Base-by-base conservation (phyloP, 1,284 basidiomycete genomes). In the Bondarzewia mesenterica region DNA sequence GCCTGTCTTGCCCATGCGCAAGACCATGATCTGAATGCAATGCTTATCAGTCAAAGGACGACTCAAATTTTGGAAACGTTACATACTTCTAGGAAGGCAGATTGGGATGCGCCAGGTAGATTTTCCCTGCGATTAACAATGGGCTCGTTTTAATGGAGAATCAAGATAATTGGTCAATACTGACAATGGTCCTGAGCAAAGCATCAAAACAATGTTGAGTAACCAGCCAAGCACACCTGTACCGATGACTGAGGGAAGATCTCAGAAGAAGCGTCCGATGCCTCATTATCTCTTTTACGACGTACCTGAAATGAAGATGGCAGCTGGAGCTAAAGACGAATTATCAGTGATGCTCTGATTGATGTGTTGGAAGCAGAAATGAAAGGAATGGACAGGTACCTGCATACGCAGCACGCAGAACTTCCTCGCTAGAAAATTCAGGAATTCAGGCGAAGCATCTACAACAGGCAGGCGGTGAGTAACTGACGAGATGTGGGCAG, bases 211-310 rank as follows among this genome's bases (percentile, higher is more conserved):
- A 57, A 91, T 86, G 63, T 91, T 92, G 39, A 93, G 72, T 4
- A 92, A 58, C 89, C 89, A 93, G 38, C 91, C 90, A 48, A 86
- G 72, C 22, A 88, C 64, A 49, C 86, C 89, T 2, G 91, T 94
- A 14, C 89, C 89, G 52, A 90, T 69, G 26, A 94, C 91, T 74
- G n/a, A n/a, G n/a, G n/a, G n/a, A n/a, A n/a, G n/a, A n/a, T n/a
- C n/a, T n/a, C n/a, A n/a, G n/a, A n/a, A n/a, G n/a, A n/a, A n/a
- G n/a, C n/a, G n/a, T n/a, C n/a, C n/a, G n/a, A n/a, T n/a, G n/a
- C n/a, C n/a, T n/a, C n/a, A n/a, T n/a, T n/a, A n/a, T n/a, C n/a
- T n/a, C n/a, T n/a, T n/a, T n/a, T n/a, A n/a, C 16, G 16, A 61
- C 72, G 47, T 47, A 78, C 79, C 80, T 48, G 93, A 93, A 45